These are phyloP conservation scores for Cenchrus americanus DNA, from an alignment of 176 grass and related monocot species.

Conservation along the genomic window DNA sequence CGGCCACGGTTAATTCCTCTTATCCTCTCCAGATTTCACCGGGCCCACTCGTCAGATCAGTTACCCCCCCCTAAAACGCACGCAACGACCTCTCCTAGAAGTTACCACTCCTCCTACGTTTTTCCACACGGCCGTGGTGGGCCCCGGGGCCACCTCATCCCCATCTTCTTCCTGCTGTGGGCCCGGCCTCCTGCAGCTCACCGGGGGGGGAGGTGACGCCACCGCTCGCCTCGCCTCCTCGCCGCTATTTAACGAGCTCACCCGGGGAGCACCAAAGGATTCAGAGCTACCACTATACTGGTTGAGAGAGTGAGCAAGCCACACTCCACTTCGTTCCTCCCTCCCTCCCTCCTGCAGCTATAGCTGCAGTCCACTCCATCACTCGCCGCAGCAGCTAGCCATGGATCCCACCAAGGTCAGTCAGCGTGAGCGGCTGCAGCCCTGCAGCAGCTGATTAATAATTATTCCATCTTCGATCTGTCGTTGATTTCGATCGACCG, in stretches of 20 bases:
- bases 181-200: too few species aligned
- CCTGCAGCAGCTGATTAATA: too few species aligned
- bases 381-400: neutral
- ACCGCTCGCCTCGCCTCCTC: neutral
- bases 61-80: too few species aligned
- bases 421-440: too few species aligned
- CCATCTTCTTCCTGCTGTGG: neutral
- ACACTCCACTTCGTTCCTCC: neutral
- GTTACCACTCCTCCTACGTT: too few species aligned
- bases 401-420: conserved; percentile 53
- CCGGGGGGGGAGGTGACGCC: neutral
- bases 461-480: neutral
- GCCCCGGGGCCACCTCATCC: neutral
- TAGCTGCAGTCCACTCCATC: neutral
- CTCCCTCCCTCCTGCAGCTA: too few species aligned
- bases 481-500: too few species aligned
- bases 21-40: neutral
- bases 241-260: conserved; percentile 37
- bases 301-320: neutral
- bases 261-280: neutral
- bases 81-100: too few species aligned
- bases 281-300: too few species aligned
- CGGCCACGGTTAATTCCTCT: too few species aligned
- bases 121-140: neutral
- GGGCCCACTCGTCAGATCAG: neutral